A percentile compares a stretch with the other conserved stretches of the same genome.
phyloP scores from a whole-genome alignment of 768 basidiomycete species.

The Sporobolomyces phaffii region DNA sequence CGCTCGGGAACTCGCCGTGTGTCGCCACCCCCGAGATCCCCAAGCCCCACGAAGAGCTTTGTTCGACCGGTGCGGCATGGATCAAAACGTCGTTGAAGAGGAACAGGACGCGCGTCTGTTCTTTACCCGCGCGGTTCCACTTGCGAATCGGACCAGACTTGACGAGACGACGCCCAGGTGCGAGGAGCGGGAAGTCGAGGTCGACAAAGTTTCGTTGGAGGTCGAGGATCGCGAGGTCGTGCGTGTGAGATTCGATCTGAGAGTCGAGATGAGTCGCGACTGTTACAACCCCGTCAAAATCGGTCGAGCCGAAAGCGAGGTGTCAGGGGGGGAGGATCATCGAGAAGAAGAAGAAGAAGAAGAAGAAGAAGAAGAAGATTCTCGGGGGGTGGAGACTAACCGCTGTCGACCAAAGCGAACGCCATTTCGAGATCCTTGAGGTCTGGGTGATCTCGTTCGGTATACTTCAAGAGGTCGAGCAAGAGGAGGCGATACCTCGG shows the following conservation, averaged over 20 bases:
- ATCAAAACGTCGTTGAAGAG: constrained; percentile 76
- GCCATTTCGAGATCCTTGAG: constrained; percentile 23
- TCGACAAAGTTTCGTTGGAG: constrained; percentile 70
- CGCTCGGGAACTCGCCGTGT: too few species aligned
- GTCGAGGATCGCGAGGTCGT: constrained; percentile 67
- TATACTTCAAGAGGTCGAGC: constrained; percentile 29
- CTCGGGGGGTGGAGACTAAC: too few species aligned
- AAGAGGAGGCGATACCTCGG: constrained; percentile 41
- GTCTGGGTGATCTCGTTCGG: constrained; percentile 38
- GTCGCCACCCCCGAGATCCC: not conserved
- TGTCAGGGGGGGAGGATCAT: too few species aligned
- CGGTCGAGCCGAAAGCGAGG: not conserved
- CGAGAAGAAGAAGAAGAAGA: not conserved
- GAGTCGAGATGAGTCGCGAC: constrained; percentile 40
- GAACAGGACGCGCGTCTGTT: constrained; percentile 63
- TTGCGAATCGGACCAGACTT: constrained; percentile 51
- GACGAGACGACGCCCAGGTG: constrained; percentile 72
- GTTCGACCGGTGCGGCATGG: constrained; percentile 43
- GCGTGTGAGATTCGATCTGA: constrained; percentile 54
- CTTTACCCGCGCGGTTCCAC: constrained; percentile 40
- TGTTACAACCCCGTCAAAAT: not conserved
- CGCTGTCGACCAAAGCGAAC: constrained; percentile 33
- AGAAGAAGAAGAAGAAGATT: not conserved
- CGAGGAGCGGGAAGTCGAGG: constrained; percentile 69
- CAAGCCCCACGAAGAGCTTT: not conserved